phyloP scores from a whole-genome alignment of 2,329 filamentous ascomycete species.

The Aspergillus eucalypticola region DNA sequence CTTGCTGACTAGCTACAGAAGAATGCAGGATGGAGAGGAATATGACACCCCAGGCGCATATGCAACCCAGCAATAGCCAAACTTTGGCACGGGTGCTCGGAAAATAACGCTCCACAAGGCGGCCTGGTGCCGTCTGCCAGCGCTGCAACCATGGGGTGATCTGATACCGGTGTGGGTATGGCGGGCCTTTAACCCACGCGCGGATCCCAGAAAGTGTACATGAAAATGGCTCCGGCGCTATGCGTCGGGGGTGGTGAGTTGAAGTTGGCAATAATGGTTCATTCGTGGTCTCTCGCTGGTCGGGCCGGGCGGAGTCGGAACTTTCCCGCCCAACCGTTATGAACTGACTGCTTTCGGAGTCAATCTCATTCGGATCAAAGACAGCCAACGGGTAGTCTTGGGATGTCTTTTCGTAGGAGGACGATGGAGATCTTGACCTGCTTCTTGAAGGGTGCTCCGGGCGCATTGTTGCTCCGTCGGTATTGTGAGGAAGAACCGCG shows the following conservation, averaged over 20 bases:
- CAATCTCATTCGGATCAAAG: conserved; percentile 11
- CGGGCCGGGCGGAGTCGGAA: conserved; percentile 19
- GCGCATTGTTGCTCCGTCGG: conserved; percentile 13
- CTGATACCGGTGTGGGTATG: conserved; percentile 34
- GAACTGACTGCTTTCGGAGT: conserved; percentile 15
- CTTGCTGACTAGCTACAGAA: conserved; percentile 32
- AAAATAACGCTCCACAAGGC: conserved; percentile 32
- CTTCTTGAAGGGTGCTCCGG: conserved; percentile 1
- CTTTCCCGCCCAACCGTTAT: conserved; percentile 19
- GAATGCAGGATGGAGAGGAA: conserved; percentile 35
- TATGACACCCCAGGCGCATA: conserved; percentile 35
- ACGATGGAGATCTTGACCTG: conserved; percentile 14
- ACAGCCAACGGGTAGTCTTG: conserved; percentile 12
- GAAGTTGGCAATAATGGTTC: conserved; percentile 27
- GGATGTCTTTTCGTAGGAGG: conserved; percentile 16
- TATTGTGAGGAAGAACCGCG: neutral
- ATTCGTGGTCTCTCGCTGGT: conserved; percentile 15
- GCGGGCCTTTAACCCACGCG: conserved; percentile 34
- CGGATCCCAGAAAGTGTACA: conserved; percentile 26
- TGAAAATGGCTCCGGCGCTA: conserved; percentile 19
- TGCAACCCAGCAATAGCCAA: conserved; percentile 26
- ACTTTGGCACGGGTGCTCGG: conserved; percentile 27
- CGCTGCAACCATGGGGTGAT: conserved; percentile 36
- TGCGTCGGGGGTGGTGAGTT: conserved; percentile 1
- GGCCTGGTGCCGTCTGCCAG: conserved; percentile 37